Percentiles rank a stretch among this genome's conserved stretches.
These are phyloP conservation scores for Hortiboletus rubellus DNA, from an alignment of 1,284 basidiomycete genomes.

Conservation along the genomic window DNA sequence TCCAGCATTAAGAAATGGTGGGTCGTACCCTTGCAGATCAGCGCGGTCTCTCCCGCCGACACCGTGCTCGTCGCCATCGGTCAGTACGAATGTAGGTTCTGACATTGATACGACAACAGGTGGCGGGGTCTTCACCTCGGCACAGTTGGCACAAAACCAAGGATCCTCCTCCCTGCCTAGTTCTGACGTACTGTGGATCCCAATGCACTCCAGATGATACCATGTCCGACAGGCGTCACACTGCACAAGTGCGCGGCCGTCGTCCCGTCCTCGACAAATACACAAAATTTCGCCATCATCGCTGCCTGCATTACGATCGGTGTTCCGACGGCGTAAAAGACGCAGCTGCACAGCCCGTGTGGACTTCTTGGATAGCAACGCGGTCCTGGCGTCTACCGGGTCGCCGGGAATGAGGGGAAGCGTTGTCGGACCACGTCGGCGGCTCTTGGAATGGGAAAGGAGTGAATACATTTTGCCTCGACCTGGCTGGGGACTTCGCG, in stretches of 20 bases:
- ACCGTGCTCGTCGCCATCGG: conserved; percentile 44
- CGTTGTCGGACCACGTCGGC: conserved; percentile 9
- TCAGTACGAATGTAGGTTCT: conserved; percentile 66
- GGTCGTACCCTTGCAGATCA: conserved; percentile 43
- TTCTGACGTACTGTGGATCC: conserved; percentile 57
- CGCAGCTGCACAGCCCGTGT: conserved; percentile 59
- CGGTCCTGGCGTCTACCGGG: conserved; percentile 70
- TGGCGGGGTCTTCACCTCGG: conserved; percentile 44
- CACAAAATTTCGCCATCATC: conserved; percentile 55
- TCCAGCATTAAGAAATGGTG: conserved; percentile 54
- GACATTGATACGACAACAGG: conserved; percentile 34
- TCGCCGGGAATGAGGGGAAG: conserved; percentile 57
- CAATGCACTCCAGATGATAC: conserved; percentile 77
- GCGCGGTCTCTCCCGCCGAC: conserved; percentile 13
- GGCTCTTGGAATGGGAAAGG: conserved; percentile 40
- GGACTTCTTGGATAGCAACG: conserved; percentile 65
- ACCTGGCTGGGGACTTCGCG: conserved; percentile 38
- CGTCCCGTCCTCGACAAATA: conserved; percentile 63
- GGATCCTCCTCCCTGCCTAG: conserved; percentile 73
- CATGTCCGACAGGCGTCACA: conserved; percentile 73
- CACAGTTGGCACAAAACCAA: conserved; percentile 67
- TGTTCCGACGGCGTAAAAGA: conserved; percentile 39
- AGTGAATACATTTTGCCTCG: conserved; percentile 65
- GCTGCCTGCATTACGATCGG: conserved; percentile 29
- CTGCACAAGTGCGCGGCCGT: conserved; percentile 70